A percentile compares a stretch with the other conserved stretches of the same genome.
phyloP scores from a whole-genome alignment of 768 basidiomycete genomes.

The Amanita fuliginea region DNA sequence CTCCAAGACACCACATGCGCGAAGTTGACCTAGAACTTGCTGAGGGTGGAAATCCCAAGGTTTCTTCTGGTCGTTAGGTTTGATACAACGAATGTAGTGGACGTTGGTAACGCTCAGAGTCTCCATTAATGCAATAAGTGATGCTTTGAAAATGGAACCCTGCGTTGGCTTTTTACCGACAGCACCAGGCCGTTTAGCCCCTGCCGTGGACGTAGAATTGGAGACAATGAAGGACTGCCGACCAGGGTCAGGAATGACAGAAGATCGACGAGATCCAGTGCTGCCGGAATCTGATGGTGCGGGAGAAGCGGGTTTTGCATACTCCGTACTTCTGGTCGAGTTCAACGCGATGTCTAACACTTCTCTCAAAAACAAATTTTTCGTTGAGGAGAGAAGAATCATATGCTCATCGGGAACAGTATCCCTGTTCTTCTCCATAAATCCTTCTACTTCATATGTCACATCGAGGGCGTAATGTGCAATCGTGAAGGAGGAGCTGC shows the following conservation, averaged over 20 bases:
- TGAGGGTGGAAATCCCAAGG: conserved; percentile 97
- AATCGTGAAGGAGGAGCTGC: conserved; percentile 93
- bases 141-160: conserved; percentile 97
- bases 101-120: conserved; percentile 96
- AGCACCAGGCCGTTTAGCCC: conserved; percentile 53
- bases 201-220: conserved; percentile 21
- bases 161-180: conserved; percentile 88
- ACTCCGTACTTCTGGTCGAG: conserved; percentile 55
- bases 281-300: conserved; percentile 71
- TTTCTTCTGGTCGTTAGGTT: conserved; percentile 92
- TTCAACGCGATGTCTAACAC: conserved; percentile 86
- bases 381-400: conserved; percentile 72
- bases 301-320: conserved; percentile 63
- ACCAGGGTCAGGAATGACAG: conserved; percentile 82
- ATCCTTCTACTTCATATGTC: conserved; percentile 96
- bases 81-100: conserved; percentile 99
- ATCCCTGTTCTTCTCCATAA: conserved; percentile 97
- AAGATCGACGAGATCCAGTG: conserved; percentile 68
- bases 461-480: conserved; percentile 98
- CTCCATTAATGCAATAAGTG: conserved; percentile 89
- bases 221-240: conserved; percentile 59
- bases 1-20: conserved; percentile 98
- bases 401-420: conserved; percentile 99
- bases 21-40: conserved; percentile 88
- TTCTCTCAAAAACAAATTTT: conserved; percentile 89